Percentiles rank a stretch among this genome's conserved stretches.
phyloP scores from a whole-genome alignment of 129 eudicot genomes.

The Artemisia tridentata region DNA sequence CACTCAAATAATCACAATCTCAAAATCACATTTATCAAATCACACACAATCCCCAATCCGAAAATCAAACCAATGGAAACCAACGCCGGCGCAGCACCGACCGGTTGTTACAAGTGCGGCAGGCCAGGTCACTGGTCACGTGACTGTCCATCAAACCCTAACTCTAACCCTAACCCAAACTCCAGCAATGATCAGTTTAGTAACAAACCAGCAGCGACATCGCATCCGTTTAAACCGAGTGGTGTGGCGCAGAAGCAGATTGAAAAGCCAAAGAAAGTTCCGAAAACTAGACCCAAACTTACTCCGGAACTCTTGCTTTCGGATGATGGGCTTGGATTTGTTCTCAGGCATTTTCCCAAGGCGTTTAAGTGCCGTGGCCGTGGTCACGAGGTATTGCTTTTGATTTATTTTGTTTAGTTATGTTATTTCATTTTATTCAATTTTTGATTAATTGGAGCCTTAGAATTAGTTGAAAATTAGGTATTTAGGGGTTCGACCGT shows the following conservation, averaged over 20 bases:
- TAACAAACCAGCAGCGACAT: constrained; percentile 30
- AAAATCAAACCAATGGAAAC: constrained; percentile 39
- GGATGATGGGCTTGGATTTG: constrained; percentile 71
- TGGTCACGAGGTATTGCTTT: constrained; percentile 78
- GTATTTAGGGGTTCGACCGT: no score
- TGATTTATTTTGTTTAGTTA: neutral
- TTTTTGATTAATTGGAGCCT: constrained; percentile 1
- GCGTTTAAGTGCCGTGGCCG: constrained; percentile 79
- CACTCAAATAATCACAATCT: no score
- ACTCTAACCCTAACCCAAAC: constrained; percentile 29
- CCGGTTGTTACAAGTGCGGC: constrained; percentile 99
- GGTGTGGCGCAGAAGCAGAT: constrained; percentile 25
- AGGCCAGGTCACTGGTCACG: constrained; percentile 99
- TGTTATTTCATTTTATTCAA: neutral
- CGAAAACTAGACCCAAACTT: constrained; percentile 76
- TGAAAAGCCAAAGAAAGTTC: constrained; percentile 73
- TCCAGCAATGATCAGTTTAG: constrained; percentile 11
- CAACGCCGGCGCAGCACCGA: constrained; percentile 68
- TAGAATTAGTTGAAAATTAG: neutral
- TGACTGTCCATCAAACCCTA: constrained; percentile 76
- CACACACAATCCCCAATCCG: neutral
- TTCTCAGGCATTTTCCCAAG: constrained; percentile 76
- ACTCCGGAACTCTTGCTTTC: constrained; percentile 85
- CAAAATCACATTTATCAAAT: constrained; percentile 17
- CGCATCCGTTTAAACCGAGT: constrained; percentile 35